Conservation (phyloP, 2,329 filamentous ascomycete genomes). For the Curvularia spicifera region DNA sequence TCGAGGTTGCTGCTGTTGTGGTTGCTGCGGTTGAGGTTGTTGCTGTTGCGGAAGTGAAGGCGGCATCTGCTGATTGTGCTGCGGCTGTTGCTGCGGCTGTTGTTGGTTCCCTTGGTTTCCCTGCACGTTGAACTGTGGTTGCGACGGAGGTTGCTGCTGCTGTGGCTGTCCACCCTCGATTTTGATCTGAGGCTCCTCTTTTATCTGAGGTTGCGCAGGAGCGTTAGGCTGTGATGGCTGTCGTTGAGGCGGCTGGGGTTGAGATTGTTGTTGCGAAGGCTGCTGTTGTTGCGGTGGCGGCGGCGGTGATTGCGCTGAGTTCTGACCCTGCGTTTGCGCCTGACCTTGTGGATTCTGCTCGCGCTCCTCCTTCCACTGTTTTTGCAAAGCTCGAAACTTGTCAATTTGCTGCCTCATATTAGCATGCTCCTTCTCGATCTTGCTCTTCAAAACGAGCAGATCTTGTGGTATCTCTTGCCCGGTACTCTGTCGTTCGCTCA, state of each 20-base stretch:
- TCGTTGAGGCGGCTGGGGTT: slow-evolving; percentile 37
- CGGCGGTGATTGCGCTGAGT: slow-evolving; percentile 32
- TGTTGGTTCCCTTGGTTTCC: slow-evolving; percentile 29
- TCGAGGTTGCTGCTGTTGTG: slow-evolving; percentile 30
- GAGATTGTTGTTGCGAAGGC: slow-evolving; percentile 32
- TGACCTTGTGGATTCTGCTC: slow-evolving; percentile 45
- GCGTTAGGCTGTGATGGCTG: slow-evolving; percentile 41
- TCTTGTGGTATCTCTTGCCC: slow-evolving; percentile 46
- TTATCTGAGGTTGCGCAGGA: slow-evolving; percentile 33
- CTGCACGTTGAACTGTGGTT: slow-evolving; percentile 35
- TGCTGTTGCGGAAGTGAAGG: slow-evolving; percentile 31
- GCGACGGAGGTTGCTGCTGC: slow-evolving; percentile 23
- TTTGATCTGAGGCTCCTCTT: slow-evolving; percentile 48
- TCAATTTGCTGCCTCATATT: slow-evolving; percentile 42
- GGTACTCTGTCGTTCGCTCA: slow-evolving; percentile 40
- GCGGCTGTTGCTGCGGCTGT: slow-evolving; percentile 29
- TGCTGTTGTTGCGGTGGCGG: slow-evolving; percentile 29
- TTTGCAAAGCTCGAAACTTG: slow-evolving; percentile 46
- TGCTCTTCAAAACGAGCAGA: slow-evolving; percentile 33
- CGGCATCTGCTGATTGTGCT: slow-evolving; percentile 31
- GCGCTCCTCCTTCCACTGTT: slow-evolving; percentile 41
- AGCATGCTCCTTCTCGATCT: slow-evolving; percentile 40
- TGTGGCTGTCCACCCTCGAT: slow-evolving; percentile 39
- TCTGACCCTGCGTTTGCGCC: slow-evolving; percentile 26
- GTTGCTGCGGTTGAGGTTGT: slow-evolving; percentile 23